Evolutionary conservation across 2,329 filamentous ascomycete genomes (phyloP), one percentile per base, ranked within the genome.

Genomic region (Aspergillus calidoustus): DNA sequence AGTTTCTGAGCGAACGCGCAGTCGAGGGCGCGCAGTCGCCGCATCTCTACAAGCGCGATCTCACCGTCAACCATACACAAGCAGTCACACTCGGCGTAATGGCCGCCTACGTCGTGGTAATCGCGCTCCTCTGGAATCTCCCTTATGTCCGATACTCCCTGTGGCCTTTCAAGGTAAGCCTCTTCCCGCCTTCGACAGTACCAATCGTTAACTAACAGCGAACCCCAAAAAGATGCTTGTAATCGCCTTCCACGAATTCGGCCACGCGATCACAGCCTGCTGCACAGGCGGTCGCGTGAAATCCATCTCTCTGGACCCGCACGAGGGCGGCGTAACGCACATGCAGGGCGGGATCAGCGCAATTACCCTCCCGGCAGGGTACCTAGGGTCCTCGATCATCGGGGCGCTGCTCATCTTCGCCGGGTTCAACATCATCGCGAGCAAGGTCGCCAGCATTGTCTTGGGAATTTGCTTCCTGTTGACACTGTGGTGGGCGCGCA

Each of bases 401-500:
- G 91, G 91, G 25, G 90, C 89, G 4, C 79, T 93, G 57, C 82
- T 93, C 63, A 92, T 89, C 53, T 92, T 93, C 70, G 91, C 89
- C 73, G 91, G 91, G 23, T 93, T 93, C 77, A 84, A 93, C 76
- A 92, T 93, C 64, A 89, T 92, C 57, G 91, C 91, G 3, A 90
- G 87, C 79, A 93, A 93, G 75, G 76, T 93, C n/a, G 90, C 89
- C 19, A 91, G 88, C 69, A 85, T 93, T 57, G 86, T 88, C 0
- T 80, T 93, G 4, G 91, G 85, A 1, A 87, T 88, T 3, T 91
- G 89, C 72, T 93, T 93, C 71, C 74, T 93, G 64, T 77, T 93
- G n/a, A 92, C 89, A 0, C 77, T 93, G 3, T 93, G 91, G 91
- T 93, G 91, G 91, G 90, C 89, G 2, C 85, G 90, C 65, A 87